These are phyloP conservation scores for Aureobasidium vineae DNA, from an alignment of 2,329 filamentous ascomycete species.

Conservation along the genomic window DNA sequence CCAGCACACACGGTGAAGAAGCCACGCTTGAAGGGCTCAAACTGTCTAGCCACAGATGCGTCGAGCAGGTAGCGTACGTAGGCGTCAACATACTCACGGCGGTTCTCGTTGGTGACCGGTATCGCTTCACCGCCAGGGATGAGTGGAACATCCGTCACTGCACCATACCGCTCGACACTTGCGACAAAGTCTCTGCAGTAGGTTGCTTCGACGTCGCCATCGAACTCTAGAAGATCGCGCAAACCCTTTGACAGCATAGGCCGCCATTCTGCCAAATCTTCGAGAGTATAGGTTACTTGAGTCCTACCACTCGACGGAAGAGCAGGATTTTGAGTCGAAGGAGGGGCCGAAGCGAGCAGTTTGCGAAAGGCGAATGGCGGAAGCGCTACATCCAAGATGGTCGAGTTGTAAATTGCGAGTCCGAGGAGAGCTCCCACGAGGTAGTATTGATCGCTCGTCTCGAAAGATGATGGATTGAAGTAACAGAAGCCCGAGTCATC, in stretches of 20 bases:
- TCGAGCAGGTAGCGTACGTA: constrained; percentile 82
- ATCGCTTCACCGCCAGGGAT: constrained; percentile 70
- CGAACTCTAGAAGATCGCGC: constrained; percentile 72
- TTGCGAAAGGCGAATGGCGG: constrained; percentile 90
- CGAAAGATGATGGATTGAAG: constrained; percentile 87
- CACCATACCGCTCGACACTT: constrained; percentile 74
- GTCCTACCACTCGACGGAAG: constrained; percentile 34
- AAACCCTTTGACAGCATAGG: constrained; percentile 74
- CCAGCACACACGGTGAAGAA: constrained; percentile 91
- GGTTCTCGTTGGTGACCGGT: constrained; percentile 78
- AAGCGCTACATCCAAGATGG: constrained; percentile 82
- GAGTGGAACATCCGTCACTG: constrained; percentile 64
- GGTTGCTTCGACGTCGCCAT: constrained; percentile 75
- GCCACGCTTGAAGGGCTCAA: constrained; percentile 89
- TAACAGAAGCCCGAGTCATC: constrained; percentile 90
- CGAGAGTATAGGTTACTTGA: constrained; percentile 68
- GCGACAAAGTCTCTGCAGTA: constrained; percentile 82
- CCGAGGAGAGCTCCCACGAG: constrained; percentile 84
- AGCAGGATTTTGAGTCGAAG: constrained; percentile 52
- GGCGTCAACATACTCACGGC: constrained; percentile 80
- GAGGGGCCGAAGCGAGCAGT: constrained; percentile 73
- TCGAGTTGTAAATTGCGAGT: constrained; percentile 91
- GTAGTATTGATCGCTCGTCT: constrained; percentile 89
- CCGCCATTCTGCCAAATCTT: constrained; percentile 79
- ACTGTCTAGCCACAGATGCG: constrained; percentile 73